Percentiles rank a stretch among this genome's conserved stretches.
Conservation (phyloP, 352 stramenopile species). For the Phytopythium cucurbitacearum region DNA sequence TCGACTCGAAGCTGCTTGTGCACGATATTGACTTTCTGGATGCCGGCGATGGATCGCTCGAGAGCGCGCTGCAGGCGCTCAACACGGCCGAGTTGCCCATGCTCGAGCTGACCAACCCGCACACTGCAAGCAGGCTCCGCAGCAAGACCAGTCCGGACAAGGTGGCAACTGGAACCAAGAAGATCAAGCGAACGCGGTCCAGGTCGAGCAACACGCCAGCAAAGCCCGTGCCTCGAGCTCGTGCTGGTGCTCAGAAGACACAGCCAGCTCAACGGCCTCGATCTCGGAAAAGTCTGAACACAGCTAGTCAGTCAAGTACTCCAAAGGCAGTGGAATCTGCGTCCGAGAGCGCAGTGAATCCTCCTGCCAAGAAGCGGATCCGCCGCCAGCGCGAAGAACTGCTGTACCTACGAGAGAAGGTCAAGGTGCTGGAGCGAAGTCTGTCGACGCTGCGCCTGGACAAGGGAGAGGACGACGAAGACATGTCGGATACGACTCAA, state of each 20-base stretch:
- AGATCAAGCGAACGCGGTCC: conserved; percentile 16
- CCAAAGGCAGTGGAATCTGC: conserved; percentile 6
- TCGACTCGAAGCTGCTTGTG: conserved; percentile 4
- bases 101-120: no score
- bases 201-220: conserved; percentile 10
- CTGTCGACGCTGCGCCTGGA: conserved; percentile 16
- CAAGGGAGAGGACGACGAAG: neutral
- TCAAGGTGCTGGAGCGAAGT: conserved; percentile 34
- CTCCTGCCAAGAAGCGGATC: conserved; percentile 28
- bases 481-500: neutral
- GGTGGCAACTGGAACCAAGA: conserved; percentile 3
- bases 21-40: no score
- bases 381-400: conserved; percentile 38
- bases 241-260: no score
- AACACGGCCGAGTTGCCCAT: conserved; percentile 11
- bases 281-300: no score
- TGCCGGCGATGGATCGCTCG: neutral
- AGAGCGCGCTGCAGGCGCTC: conserved; percentile 18
- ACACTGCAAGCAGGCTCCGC: neutral
- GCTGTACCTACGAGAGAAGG: conserved; percentile 37
- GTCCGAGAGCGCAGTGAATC: neutral
- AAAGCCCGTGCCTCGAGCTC: neutral
- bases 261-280: no score
- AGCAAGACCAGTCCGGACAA: conserved; percentile 5
- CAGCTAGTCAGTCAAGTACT: no score